phyloP scores from a whole-genome alignment of 306 rosid species.

The Cercis canadensis region DNA sequence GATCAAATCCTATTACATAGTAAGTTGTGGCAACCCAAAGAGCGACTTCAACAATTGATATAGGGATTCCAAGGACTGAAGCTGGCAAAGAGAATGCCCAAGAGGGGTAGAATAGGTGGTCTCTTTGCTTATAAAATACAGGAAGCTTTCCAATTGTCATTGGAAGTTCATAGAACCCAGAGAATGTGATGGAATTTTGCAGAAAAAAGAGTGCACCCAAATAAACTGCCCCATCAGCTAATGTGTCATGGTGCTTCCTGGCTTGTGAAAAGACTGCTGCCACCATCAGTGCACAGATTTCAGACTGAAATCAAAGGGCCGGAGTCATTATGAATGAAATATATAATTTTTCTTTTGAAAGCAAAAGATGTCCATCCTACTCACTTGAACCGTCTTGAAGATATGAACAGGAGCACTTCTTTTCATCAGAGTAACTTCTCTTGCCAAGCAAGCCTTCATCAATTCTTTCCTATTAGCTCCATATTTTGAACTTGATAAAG shows the following conservation, averaged over 20 bases:
- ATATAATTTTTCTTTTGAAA: neutral
- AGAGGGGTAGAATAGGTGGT: slow-evolving; percentile 36
- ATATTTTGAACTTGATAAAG: slow-evolving; percentile 28
- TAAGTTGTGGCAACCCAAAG: slow-evolving; percentile 29
- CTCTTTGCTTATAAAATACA: slow-evolving; percentile 42
- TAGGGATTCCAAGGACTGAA: slow-evolving; percentile 25
- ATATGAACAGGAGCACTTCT: slow-evolving; percentile 16
- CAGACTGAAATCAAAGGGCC: slow-evolving; percentile 11
- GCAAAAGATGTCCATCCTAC: neutral
- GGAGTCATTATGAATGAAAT: slow-evolving; percentile 3
- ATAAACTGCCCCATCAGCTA: slow-evolving; percentile 12
- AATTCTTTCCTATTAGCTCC: slow-evolving; percentile 24
- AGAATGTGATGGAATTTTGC: slow-evolving; percentile 7
- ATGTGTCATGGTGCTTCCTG: slow-evolving; percentile 11
- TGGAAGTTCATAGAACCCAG: slow-evolving; percentile 30
- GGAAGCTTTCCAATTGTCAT: slow-evolving; percentile 25
- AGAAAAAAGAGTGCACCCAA: slow-evolving; percentile 23
- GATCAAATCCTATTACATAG: slow-evolving; percentile 26
- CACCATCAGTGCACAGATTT: slow-evolving; percentile 4
- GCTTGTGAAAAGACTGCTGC: slow-evolving; percentile 15
- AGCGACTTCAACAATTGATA: slow-evolving; percentile 7
- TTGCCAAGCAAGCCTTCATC: slow-evolving; percentile 35
- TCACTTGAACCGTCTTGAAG: slow-evolving; percentile 28
- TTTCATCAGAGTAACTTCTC: slow-evolving; percentile 26
- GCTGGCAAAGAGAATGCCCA: slow-evolving; percentile 35